phyloP scores from a whole-genome alignment of 352 stramenopile genomes.

The Pythium utonaiense region DNA sequence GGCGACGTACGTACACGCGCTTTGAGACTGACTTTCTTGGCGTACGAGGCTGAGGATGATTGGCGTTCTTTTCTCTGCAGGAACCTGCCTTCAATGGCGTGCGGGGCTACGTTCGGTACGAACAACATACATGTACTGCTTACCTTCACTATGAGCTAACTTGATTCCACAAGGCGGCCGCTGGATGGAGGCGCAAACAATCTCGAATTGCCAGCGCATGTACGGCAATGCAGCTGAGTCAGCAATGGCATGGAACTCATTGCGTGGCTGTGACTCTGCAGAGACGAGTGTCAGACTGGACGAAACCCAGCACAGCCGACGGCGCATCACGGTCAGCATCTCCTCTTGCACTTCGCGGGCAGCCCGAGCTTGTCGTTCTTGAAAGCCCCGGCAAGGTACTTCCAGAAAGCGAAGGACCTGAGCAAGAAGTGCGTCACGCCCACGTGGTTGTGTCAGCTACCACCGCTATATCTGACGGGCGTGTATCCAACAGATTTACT shows the following conservation, averaged over 20 bases:
- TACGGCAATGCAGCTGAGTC: background rate
- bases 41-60: no score
- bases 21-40: no score
- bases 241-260: background rate
- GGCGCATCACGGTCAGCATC: background rate
- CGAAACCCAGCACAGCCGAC: conserved; percentile 19
- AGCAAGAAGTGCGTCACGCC: background rate
- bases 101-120: conserved; percentile 53
- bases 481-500: conserved; percentile 47
- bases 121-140: no score
- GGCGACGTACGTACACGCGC: conserved; percentile 28
- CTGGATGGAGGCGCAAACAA: conserved; percentile 8
- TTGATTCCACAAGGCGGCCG: background rate
- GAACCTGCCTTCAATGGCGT: conserved; percentile 28
- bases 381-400: conserved; percentile 9
- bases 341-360: conserved; percentile 1
- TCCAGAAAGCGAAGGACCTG: conserved; percentile 9
- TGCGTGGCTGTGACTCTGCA: background rate
- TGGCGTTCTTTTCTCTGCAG: no score
- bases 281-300: conserved; percentile 18
- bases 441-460: background rate
- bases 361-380: conserved; percentile 26
- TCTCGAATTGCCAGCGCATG: conserved; percentile 5
- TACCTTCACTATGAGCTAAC: background rate
- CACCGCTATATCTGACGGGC: background rate